A percentile compares a stretch with the other conserved stretches of the same genome.
These are phyloP conservation scores for Arachnopeziza araneosa DNA, from an alignment of 2,329 filamentous ascomycete species.

Conservation along the genomic window DNA sequence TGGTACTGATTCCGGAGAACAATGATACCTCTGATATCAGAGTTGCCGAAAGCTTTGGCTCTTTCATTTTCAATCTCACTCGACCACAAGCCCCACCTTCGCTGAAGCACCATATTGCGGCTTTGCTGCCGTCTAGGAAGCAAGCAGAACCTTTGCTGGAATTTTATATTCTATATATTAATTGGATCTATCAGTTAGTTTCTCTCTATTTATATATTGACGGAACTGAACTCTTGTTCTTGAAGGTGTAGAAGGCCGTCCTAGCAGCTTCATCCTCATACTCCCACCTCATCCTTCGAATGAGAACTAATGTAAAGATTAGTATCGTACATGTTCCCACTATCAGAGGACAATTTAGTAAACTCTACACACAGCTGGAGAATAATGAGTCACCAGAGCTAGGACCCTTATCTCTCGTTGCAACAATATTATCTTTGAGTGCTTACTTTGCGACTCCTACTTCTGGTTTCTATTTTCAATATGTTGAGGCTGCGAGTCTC, in stretches of 20 bases:
- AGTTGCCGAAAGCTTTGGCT: slow-evolving; percentile 12
- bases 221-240: too few relatives aligned
- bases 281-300: too few relatives aligned
- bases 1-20: background rate
- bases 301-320: too few relatives aligned
- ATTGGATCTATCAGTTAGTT: slow-evolving; percentile 18
- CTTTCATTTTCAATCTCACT: slow-evolving; percentile 12
- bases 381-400: slow-evolving; percentile 9
- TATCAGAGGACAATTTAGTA: slow-evolving; percentile 7
- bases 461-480: slow-evolving; percentile 5
- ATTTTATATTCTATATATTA: slow-evolving; percentile 16
- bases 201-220: too few relatives aligned
- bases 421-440: slow-evolving; percentile 17
- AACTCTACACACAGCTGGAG: slow-evolving; percentile 14
- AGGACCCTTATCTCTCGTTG: slow-evolving; percentile 14
- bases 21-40: background rate
- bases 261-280: too few relatives aligned
- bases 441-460: slow-evolving; percentile 15
- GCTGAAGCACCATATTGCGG: slow-evolving; percentile 6
- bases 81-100: background rate
- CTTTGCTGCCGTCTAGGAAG: slow-evolving; percentile 12
- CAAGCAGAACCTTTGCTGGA: slow-evolving; percentile 13
- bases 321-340: slow-evolving; percentile 20
- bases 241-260: too few relatives aligned
- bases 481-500: background rate